These are phyloP conservation scores for Scheffersomyces titani DNA, from an alignment of 1,139 yeast species.

Conservation along the genomic window DNA sequence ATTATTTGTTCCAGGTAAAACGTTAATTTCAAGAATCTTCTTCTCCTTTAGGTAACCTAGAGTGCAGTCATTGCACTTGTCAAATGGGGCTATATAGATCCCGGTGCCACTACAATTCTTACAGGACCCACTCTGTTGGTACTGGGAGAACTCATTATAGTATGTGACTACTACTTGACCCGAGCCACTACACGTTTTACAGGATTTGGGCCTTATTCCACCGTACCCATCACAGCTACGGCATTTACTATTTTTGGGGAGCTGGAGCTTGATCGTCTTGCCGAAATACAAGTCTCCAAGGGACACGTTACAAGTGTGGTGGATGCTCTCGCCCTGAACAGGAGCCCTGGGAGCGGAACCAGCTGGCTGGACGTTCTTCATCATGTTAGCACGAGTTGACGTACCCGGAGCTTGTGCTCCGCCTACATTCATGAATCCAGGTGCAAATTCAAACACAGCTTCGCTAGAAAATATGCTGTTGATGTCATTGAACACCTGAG, in stretches of 20 bases:
- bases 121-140: slow-evolving; percentile 38
- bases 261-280: slow-evolving; percentile 44
- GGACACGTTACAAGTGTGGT: slow-evolving; percentile 45
- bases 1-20: slow-evolving; percentile 53
- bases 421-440: background rate
- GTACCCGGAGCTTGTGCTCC: background rate
- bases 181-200: slow-evolving; percentile 39
- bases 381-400: slow-evolving; percentile 7
- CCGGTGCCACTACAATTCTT: slow-evolving; percentile 41
- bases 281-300: slow-evolving; percentile 52
- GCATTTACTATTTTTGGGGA: slow-evolving; percentile 45
- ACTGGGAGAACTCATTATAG: slow-evolving; percentile 33
- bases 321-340: slow-evolving; percentile 45
- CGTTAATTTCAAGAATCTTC: slow-evolving; percentile 51
- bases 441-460: slow-evolving; percentile 1
- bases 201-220: slow-evolving; percentile 35
- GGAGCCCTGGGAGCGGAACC: slow-evolving; percentile 6
- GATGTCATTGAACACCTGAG: slow-evolving; percentile 42
- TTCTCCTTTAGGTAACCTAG: slow-evolving; percentile 42
- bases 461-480: slow-evolving; percentile 27
- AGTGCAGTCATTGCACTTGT: slow-evolving; percentile 40
- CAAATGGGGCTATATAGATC: slow-evolving; percentile 24
- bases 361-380: slow-evolving; percentile 14
- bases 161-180: slow-evolving; percentile 37
- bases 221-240: slow-evolving; percentile 46